Conservation (phyloP, 2,329 filamentous ascomycete species). For the Westerdykella sp. region DNA sequence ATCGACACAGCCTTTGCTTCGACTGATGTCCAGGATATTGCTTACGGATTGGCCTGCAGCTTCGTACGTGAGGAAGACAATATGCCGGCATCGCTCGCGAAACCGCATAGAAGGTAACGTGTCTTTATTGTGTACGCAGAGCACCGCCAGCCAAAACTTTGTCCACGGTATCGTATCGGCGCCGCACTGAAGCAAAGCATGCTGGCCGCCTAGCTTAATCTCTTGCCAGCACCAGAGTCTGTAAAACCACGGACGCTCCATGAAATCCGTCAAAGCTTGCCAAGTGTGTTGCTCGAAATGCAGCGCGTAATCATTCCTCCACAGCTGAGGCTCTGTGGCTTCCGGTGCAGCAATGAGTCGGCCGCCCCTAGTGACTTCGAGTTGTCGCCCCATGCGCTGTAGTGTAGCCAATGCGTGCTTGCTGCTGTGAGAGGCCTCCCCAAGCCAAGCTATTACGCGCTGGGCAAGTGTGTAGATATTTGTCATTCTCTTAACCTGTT, state of each 20-base stretch:
- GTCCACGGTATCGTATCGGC: slow-evolving; percentile 28
- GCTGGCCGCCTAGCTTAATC: slow-evolving; percentile 27
- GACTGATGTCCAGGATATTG: too few species aligned
- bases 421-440: slow-evolving; percentile 1
- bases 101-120: too few species aligned
- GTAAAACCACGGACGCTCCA: too few species aligned
- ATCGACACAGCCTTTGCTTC: too few species aligned
- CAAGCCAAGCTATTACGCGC: slow-evolving; percentile 7
- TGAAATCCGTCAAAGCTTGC: too few species aligned
- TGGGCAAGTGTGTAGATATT: slow-evolving; percentile 5
- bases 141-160: slow-evolving; percentile 31
- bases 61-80: too few species aligned
- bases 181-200: slow-evolving; percentile 34
- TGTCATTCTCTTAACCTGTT: slow-evolving; percentile 6
- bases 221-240: slow-evolving; percentile 39
- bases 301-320: background rate
- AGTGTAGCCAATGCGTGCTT: slow-evolving; percentile 1
- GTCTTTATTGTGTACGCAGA: too few species aligned
- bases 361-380: background rate
- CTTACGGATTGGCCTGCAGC: too few species aligned
- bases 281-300: too few species aligned
- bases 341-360: background rate
- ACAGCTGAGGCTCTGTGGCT: background rate
- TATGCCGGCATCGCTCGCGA: too few species aligned
- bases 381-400: background rate